Evolutionary conservation across 2,329 filamentous ascomycete species (phyloP), one percentile per base, ranked within the genome.

Genomic region (Curvularia hawaiiensis): DNA sequence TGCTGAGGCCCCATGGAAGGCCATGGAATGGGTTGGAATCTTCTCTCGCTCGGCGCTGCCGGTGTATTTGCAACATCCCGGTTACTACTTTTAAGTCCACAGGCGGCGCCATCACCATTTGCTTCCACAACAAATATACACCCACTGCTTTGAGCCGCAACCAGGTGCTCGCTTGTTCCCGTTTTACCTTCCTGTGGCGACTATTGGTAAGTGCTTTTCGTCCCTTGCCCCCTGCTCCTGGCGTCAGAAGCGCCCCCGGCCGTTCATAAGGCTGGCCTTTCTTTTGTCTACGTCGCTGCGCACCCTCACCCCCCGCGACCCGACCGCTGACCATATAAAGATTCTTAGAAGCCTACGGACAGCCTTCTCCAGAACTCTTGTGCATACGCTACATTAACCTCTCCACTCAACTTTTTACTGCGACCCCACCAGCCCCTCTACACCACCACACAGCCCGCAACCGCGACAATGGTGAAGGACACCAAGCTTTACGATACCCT

Each of bases 401-500:
- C 61, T 59, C 61, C 46, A 60, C 51, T 54, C 64, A 51, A 65
- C 62, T 59, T 65, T 61, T 61, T 59, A 10, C 30, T 61, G 56
- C 68, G 56, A 67, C 70, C 66, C 70, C 68, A 46, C 67, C 64
- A 69, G 56, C 61, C 62, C 63, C 60, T 65, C 56, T 49, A 61
- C 54, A 33, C 53, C 49, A 58, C 38, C 26, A 41, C 56, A 51
- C 61, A 48, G 47, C 43, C 43, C 47, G 44, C 56, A 62, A 57
- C 63, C 70, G 66, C 68, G 66, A 89, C 72, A 54, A 93, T 92
- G 90, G 89, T 88, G 65, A 90, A 90, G 75, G 90, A 92, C 71
- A 90, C 87, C 38, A 91, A 91, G 77, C 84, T 86, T 75, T 95
- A 95, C 81, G 90, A 94, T 61, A 80, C 85, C 61, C 85, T 95